These are phyloP conservation scores for Arachis monticola DNA, from an alignment of 331 rosid genomes.

Conservation along the genomic window DNA sequence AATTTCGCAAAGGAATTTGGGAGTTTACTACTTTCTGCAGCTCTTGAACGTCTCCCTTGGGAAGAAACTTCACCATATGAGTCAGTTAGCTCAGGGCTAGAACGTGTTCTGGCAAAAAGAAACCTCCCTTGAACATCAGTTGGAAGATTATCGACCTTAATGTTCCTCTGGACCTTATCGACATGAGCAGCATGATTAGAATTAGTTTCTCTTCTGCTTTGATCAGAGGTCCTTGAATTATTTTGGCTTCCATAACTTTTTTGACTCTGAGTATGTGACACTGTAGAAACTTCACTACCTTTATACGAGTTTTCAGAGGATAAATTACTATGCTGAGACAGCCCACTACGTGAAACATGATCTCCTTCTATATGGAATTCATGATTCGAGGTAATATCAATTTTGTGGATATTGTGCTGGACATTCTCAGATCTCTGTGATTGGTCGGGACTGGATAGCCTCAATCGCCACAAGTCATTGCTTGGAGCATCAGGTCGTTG, in stretches of 20 bases:
- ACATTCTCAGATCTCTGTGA: constrained; percentile 59
- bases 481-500: constrained; percentile 94
- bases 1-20: constrained; percentile 52
- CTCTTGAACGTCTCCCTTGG: constrained; percentile 61
- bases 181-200: constrained; percentile 49
- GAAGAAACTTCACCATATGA: constrained; percentile 73
- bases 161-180: constrained; percentile 64
- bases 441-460: constrained; percentile 58
- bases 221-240: constrained; percentile 57
- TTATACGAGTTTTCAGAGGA: constrained; percentile 53
- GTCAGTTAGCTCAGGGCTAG: constrained; percentile 97
- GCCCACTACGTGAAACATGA: constrained; percentile 45
- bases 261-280: constrained; percentile 56
- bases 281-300: constrained; percentile 50
- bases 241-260: constrained; percentile 60
- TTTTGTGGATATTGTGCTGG: constrained; percentile 52
- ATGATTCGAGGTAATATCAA: constrained; percentile 51
- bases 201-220: constrained; percentile 57
- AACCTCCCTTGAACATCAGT: constrained; percentile 75
- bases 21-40: constrained; percentile 61
- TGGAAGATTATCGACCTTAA: constrained; percentile 48
- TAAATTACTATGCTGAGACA: constrained; percentile 59
- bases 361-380: constrained; percentile 52
- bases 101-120: constrained; percentile 87
- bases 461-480: constrained; percentile 56